Evolutionary conservation across 352 stramenopile genomes (phyloP), one percentile per base, ranked within the genome.

Genomic region (Globisporangium acanthophoron): DNA sequence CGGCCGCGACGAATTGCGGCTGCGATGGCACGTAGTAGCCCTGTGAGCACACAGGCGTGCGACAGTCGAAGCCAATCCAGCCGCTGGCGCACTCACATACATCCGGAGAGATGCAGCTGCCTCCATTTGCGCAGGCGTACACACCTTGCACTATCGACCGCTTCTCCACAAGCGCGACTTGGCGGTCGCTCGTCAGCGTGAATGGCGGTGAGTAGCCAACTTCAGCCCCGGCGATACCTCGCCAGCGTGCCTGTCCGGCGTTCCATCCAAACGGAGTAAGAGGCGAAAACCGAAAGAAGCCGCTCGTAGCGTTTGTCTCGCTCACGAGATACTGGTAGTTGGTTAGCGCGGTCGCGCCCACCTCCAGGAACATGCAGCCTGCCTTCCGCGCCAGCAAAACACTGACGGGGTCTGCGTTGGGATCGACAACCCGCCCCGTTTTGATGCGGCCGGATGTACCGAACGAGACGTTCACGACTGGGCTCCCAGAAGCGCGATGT

Each of bases 11-110:
- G 65, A 91, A 98, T 0, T 61, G 73, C 6, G 57, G 46, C 64
- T 98, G 89, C 2, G 78, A 66, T 5, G 78, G 73, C 39, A 87
- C 81, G 63, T 96, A 98, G 68, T 97, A 98, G 21, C 96, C 96
- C 77, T 98, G 92, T 2, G 59, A 72, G 61, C 94, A 98, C 18
- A 98, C 73, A 11, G 96, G 96, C 45, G 89, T 97, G 31, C 96
- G 88, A 72, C 96, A 99, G 70, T 99, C 96, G 64, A 99, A 99
- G 47, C 96, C 96, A 16, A 85, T 71, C 95, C 96, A 99, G 13
- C 96, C 96, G 3, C 68, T 51, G 0, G 85, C 74, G 56, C 96
- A 99, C 52, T 79, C 67, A 70, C 96, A 99, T 2, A 97, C 74
- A 48, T 92, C 94, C 7, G 96, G 94, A 11, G 84, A 63, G 2